Evolutionary conservation across 352 stramenopile species (phyloP).

Genomic region (Phytophthora sansomeana): DNA sequence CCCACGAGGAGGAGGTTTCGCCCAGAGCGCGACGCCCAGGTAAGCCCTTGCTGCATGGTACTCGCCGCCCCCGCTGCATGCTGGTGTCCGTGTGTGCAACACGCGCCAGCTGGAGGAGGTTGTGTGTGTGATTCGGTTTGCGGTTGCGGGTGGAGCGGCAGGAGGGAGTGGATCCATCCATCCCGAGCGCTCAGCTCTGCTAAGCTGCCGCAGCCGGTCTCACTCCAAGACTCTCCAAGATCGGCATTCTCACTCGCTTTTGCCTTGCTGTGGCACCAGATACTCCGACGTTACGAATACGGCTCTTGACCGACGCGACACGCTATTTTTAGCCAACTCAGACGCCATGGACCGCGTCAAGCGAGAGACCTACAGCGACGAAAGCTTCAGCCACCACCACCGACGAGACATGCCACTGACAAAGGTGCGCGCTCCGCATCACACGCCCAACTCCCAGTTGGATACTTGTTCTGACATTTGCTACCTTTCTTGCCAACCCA

Average conservation of each 20-base stretch:
- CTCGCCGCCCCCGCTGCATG: constrained; percentile 1
- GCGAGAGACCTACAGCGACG: constrained; percentile 32
- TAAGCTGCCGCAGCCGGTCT: neutral
- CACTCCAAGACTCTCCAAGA: constrained; percentile 38
- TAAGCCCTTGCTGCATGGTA: constrained; percentile 21
- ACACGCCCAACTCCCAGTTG: neutral
- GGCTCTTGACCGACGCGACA: constrained; percentile 29
- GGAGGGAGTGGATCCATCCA: constrained; percentile 38
- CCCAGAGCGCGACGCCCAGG: constrained; percentile 29
- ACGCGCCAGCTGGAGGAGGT: constrained; percentile 30
- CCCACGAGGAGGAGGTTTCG: constrained; percentile 11
- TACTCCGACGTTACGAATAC: constrained; percentile 29
- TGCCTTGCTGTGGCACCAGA: constrained; percentile 20
- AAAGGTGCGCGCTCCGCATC: constrained; percentile 38
- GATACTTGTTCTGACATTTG: constrained; percentile 29
- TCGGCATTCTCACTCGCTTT: constrained; percentile 35
- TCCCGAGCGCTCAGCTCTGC: constrained; percentile 14
- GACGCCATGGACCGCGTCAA: constrained; percentile 38
- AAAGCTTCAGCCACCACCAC: constrained; percentile 37
- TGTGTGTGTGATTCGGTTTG: constrained; percentile 36
- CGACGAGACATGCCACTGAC: constrained; percentile 36
- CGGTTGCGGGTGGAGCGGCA: constrained; percentile 14
- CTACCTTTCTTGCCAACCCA: constrained; percentile 16
- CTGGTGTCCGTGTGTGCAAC: constrained; percentile 30
- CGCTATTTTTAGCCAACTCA: constrained; percentile 37